Evolutionary conservation across 768 basidiomycete species (phyloP), one percentile per base, ranked within the genome.

Genomic region (Artomyces pyxidatus): DNA sequence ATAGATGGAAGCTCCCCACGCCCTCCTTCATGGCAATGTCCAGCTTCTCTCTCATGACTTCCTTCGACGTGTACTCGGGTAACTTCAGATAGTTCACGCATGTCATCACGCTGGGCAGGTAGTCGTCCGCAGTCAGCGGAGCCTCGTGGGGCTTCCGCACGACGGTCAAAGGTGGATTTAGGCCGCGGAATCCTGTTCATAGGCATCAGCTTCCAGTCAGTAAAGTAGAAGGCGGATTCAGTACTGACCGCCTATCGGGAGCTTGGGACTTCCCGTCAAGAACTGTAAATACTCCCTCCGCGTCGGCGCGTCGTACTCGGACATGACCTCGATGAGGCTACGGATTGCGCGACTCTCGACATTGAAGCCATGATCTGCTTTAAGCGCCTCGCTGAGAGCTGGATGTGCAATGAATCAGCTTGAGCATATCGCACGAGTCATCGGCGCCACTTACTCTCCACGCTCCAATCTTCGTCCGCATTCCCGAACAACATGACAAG

Each of bases 281-380:
- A 98, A 99, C 63, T 97, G 94, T 27, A 99, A 70, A 68, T 86
- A 96, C 46, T 88, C 85, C 54, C 96, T 83, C 27, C 94, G 83
- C 16, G 78, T 77, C 2, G 77, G 64, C 14, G 63, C 65, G 59
- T 93, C 85, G 58, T 86, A 96, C 47, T 79, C 77, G 1, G 88
- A 73, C 82, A 99, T 88, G 54, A 91, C 77, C 46, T 88, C 89
- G 22, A 97, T 66, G 48, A 99, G 75, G 60, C 90, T 83, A 39
- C 85, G 81, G 51, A 99, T 94, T 0, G 92, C 83, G 30, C 86
- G 83, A 61, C 91, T 94, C 62, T 98, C 95, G 11, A 86, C 83
- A 60, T 95, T 93, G 74, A 94, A 99, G 7, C 96, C 96, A 62
- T 99, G 96, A 60, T 99, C 96, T 10, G 96, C 96, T 66, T 97